A percentile compares a stretch with the other conserved stretches of the same genome.
Evolutionary conservation across 805 yeast genomes (phyloP).

Genomic region (Wickerhamomyces chaumierensis): DNA sequence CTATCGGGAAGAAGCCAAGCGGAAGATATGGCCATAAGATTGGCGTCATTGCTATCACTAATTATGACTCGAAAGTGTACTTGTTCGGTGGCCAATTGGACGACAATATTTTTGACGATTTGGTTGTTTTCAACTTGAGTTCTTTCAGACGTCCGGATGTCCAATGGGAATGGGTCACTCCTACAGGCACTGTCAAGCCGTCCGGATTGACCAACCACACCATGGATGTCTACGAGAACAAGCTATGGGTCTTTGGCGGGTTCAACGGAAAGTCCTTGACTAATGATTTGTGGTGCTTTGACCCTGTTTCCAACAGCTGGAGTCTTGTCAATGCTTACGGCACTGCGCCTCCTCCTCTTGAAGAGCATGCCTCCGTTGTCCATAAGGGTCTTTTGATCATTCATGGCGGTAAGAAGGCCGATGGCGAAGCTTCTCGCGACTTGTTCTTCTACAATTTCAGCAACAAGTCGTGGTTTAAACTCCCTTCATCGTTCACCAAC

Average conservation of each 20-base stretch:
- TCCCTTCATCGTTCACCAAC: constrained; percentile 33
- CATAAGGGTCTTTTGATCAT: constrained; percentile 71
- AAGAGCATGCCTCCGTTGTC: constrained; percentile 81
- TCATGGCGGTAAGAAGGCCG: constrained; percentile 78
- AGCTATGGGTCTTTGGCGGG: constrained; percentile 87
- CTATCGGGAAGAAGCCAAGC: constrained; percentile 64
- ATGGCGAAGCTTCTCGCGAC: constrained; percentile 56
- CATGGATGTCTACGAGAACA: constrained; percentile 69
- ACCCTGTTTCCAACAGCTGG: constrained; percentile 64
- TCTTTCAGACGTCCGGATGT: constrained; percentile 76
- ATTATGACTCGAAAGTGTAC: constrained; percentile 50
- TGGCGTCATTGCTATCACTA: constrained; percentile 56
- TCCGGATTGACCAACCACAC: constrained; percentile 89
- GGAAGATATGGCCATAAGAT: constrained; percentile 95
- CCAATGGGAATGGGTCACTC: constrained; percentile 67
- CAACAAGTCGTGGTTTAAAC: constrained; percentile 61
- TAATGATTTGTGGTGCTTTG: constrained; percentile 73
- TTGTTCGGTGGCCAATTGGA: constrained; percentile 94
- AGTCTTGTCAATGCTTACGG: constrained; percentile 59
- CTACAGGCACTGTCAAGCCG: constrained; percentile 41
- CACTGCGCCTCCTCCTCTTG: constrained; percentile 64
- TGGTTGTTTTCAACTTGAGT: constrained; percentile 78
- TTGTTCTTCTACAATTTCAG: constrained; percentile 69
- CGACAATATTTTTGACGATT: constrained; percentile 69
- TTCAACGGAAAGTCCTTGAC: constrained; percentile 62